Evolutionary conservation across 352 stramenopile species (phyloP), one percentile per base, ranked within the genome.

Genomic region (Globisporangium splendens): DNA sequence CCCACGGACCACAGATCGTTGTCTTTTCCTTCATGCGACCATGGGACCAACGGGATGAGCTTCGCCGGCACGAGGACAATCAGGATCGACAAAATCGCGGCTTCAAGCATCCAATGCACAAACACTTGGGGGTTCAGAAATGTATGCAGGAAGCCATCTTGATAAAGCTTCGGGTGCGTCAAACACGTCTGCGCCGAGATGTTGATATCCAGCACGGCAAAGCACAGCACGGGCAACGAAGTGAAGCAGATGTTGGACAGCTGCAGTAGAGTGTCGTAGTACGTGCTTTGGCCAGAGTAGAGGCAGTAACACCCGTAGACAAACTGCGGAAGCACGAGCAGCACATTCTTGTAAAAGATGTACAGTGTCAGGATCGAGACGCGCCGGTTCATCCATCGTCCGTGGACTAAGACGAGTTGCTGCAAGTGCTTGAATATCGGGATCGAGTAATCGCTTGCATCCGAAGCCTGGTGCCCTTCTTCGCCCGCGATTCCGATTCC

Each of bases 391-490:
- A 86, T 95, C 48, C 74, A 81, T 20, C 88, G 68, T 1, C 91
- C 91, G 57, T 97, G 88, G 10, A 96, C 85, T 3, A 97, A 60
- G 21, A 96, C 68, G 39, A 98, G 78, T 8, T 79, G 82, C 54
- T 90, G 75, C 1, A 98, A 63, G 48, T 87, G 92, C 12, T 80
- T 72, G 63, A 98, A 98, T 49, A 89, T 72, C 24, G 82, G 87
- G 18, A 98, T 85, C 12, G 89, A 91, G 57, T 96, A 97, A 65
- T 97, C 91, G 44, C 83, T 89, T 3, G 89, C 72, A 63, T 96
- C 93, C 0, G 92, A 88, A 2, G 91, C 96, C 64, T 96, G 91
- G 20, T 88, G 73, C 1, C 76, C 79, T 73, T 89, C 79, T 42
- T 84, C 79, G 8, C 74, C 79, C 10, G 73, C 75, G 22, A 88